Base-by-base conservation (phyloP, 495 filamentous ascomycete genomes). In the Rhypophila decipiens region DNA sequence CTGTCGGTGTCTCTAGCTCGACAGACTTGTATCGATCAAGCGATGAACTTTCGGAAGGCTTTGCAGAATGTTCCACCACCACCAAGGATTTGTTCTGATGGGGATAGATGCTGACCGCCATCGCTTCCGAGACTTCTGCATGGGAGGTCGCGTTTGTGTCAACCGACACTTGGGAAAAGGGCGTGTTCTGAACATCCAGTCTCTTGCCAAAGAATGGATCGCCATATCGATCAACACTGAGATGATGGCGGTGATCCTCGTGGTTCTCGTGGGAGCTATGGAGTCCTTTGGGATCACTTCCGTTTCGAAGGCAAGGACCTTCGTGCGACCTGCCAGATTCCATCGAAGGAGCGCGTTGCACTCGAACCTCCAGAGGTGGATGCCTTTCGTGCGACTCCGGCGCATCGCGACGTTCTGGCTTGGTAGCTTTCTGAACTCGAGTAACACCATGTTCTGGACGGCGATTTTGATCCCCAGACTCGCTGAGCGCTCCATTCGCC, bases 1-100 rank as follows among this genome's bases (percentile, higher is more conserved):
- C 60, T 17, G 58, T 57, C 24, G 71, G 64, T 12, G 57, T 47
- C 49, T 41, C 39, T 13, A 31, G 8, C 3, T 45, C 50, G 2
- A 49, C 34, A 3, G 41, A 20, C 47, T 47, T 54, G 20, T 56
- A 22, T 8, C 29, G 45, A 11, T 61, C 51, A 2, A 59, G 22
- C 1, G 68, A 65, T 1, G 64, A 65, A 19, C 31, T 52, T 40
- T 65, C 58, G 0, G 65, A 69, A 12, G 67, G 60, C 53, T 65
- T 64, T 50, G 63, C 64, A 74, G 71, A 79, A 53, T 89, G 85
- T 34, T 94, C 78, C 34, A 95, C 82, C 46, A 94, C 67, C 38
- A 93, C 67, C 10, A 88, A 71, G 2, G 87, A 91, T 49, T 83
- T 81, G 52, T 95, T 96, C 59, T 89, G 87, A 61, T 96, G 90